These are phyloP conservation scores for Lycium barbarum DNA, from an alignment of 257 asterid genomes.

Conservation along the genomic window DNA sequence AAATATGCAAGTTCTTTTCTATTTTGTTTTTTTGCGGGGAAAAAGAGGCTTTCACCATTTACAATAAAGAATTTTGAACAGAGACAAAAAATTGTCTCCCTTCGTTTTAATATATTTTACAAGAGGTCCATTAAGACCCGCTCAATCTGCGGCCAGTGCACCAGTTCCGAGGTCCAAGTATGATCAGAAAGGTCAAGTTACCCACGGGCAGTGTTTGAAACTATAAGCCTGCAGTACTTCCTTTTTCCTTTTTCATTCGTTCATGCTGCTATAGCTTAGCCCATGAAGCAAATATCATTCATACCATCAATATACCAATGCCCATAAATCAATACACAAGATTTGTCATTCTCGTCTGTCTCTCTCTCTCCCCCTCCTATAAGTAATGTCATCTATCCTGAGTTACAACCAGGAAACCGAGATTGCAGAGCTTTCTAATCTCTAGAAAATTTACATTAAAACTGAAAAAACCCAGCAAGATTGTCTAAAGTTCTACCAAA, in stretches of 20 bases:
- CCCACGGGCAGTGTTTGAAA: no score
- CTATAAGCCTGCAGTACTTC: neutral
- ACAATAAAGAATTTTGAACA: no score
- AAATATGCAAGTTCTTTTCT: no score
- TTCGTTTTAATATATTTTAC: no score
- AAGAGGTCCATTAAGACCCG: no score
- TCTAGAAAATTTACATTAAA: neutral
- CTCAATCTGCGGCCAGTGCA: no score
- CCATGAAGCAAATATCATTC: neutral
- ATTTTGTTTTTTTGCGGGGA: no score
- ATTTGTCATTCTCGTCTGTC: neutral
- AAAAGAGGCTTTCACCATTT: no score
- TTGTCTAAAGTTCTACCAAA: neutral
- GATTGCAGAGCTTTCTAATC: neutral
- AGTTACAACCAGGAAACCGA: neutral
- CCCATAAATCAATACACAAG: neutral
- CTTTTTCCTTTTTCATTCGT: neutral
- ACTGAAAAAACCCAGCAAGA: neutral
- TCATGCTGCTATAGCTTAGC: neutral
- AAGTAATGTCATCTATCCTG: neutral
- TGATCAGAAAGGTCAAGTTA: no score
- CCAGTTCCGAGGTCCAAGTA: no score
- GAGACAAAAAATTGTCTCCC: no score
- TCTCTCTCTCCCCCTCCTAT: neutral
- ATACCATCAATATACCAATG: neutral